Evolutionary conservation across 441 rosid species (phyloP), one percentile per base, ranked within the genome.

Genomic region (Bocquillonia castaneifolia): DNA sequence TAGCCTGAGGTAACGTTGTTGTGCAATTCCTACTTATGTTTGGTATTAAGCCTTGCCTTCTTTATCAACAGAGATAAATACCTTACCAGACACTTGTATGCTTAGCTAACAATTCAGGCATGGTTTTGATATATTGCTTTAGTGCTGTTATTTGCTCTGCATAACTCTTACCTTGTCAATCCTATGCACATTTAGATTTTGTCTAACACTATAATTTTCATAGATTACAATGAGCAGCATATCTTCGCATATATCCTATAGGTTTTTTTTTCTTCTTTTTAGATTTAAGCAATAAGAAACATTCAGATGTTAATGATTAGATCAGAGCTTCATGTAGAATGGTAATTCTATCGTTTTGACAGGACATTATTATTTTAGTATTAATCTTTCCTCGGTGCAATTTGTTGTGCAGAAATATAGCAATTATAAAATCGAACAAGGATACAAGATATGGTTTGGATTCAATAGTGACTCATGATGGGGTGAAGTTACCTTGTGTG

Each of bases 391-490:
- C 45, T 57, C 48, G 28, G 8, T 64, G 6, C 22, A 17, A 13
- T 39, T 18, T 45, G 55, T 29, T 54, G 20, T 71, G 80, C 87
- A 86, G 92, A 78, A 83, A 68, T 20, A 84, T 86, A 29, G 92
- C 92, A 37, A 60, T 92, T 0, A 85, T 89, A 65, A 89, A 92
- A 78, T 92, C 94, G 0, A 82, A 76, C 72, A 92, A 86, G 74
- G 96, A 89, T 56, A 83, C 86, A 23, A 85, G 98, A 69, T 89
- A 89, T 74, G 86, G 82, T 15, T 64, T 81, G 42, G 90, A 86
- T 70, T 88, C 88, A 8, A 82, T 92, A 2, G 96, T 86, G 59
- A 88, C 89, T n/a, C 96, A 89, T 76, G 91, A 89, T 78, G 96
- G 96, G 56, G 84, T 78, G 70, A 89, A 84, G 73, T 74, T 84